phyloP scores from a whole-genome alignment of 768 basidiomycete species.

The Suillus cothurnatus region DNA sequence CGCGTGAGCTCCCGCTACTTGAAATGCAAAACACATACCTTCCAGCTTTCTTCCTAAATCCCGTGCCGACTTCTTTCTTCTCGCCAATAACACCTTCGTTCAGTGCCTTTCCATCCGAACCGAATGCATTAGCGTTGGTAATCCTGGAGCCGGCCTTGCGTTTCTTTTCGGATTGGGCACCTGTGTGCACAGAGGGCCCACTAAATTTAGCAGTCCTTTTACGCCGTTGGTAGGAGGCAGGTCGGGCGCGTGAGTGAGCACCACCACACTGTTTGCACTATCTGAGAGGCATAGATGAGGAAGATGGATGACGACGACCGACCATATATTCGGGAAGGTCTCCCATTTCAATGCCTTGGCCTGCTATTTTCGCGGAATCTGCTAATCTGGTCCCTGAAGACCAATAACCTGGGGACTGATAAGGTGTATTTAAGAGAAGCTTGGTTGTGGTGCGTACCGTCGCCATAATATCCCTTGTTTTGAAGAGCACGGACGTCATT shows the following conservation, averaged over 20 bases:
- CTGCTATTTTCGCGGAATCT: slow-evolving; percentile 59
- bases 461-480: slow-evolving; percentile 77
- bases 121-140: slow-evolving; percentile 60
- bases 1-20: slow-evolving; percentile 3
- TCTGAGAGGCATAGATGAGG: background rate
- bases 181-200: slow-evolving; percentile 56
- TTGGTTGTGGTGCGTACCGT: slow-evolving; percentile 49
- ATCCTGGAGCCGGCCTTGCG: slow-evolving; percentile 76
- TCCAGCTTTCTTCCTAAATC: slow-evolving; percentile 70
- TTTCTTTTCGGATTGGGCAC: slow-evolving; percentile 62
- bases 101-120: slow-evolving; percentile 55
- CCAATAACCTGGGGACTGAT: slow-evolving; percentile 65
- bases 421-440: slow-evolving; percentile 9
- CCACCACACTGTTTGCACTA: slow-evolving; percentile 69
- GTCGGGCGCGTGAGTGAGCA: slow-evolving; percentile 65
- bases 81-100: slow-evolving; percentile 42
- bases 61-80: slow-evolving; percentile 48
- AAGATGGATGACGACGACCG: slow-evolving; percentile 1
- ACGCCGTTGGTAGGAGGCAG: slow-evolving; percentile 46
- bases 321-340: slow-evolving; percentile 83
- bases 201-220: slow-evolving; percentile 27
- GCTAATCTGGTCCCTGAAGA: slow-evolving; percentile 72
- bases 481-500: slow-evolving; percentile 73
- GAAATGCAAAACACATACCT: slow-evolving; percentile 45
- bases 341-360: slow-evolving; percentile 51